These are phyloP conservation scores for Thalia dealbata DNA, from an alignment of 176 grass and related monocot species.

Conservation along the genomic window DNA sequence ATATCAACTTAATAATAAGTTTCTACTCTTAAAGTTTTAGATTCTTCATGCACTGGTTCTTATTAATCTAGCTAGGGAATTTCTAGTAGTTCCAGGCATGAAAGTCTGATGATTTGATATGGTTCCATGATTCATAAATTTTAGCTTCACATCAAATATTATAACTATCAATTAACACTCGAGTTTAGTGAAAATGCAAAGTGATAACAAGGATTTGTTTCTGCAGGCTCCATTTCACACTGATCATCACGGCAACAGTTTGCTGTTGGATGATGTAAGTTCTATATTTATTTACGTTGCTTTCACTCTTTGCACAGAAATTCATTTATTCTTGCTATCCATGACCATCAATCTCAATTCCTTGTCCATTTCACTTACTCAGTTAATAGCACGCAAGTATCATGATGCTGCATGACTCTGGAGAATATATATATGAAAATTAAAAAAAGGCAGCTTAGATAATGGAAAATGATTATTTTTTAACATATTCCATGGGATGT, in stretches of 20 bases:
- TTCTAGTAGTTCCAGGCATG: too few relatives aligned
- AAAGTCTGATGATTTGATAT: neutral
- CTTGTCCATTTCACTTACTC: neutral
- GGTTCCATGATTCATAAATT: neutral
- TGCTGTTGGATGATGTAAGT: conserved; percentile 35
- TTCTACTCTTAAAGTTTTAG: too few relatives aligned
- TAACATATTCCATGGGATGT: too few relatives aligned
- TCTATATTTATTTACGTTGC: neutral
- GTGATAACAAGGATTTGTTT: neutral
- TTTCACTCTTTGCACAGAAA: neutral
- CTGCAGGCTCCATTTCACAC: conserved; percentile 26
- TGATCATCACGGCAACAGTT: conserved; percentile 20
- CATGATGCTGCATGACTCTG: neutral
- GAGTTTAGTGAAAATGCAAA: neutral
- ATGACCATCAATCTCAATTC: neutral
- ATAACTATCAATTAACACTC: neutral
- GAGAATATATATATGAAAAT: neutral
- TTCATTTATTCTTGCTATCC: neutral
- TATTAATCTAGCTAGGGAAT: too few relatives aligned
- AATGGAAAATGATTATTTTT: too few relatives aligned
- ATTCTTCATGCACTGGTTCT: too few relatives aligned
- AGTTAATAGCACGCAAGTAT: neutral
- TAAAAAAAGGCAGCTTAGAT: too few relatives aligned
- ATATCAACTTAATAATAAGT: too few relatives aligned
- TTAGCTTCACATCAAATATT: neutral